phyloP scores from a whole-genome alignment of 495 filamentous ascomycete species.

The Aspergillus affinis region DNA sequence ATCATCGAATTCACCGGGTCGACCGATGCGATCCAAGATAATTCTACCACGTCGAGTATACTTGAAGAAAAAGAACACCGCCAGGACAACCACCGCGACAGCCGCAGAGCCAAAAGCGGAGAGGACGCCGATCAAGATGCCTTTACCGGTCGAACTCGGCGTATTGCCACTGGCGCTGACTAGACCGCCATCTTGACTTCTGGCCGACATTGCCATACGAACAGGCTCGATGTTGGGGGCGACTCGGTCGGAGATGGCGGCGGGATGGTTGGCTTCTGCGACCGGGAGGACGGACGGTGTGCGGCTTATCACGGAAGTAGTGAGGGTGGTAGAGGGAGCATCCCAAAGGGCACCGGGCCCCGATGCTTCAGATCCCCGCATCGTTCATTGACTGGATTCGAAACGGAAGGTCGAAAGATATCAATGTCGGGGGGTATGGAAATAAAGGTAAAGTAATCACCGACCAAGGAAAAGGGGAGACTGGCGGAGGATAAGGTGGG shows the following conservation, averaged over 20 bases:
- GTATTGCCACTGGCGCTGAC: conserved; percentile 40
- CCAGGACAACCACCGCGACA: conserved; percentile 76
- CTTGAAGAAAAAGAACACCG: conserved; percentile 89
- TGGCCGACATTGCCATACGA: conserved; percentile 29
- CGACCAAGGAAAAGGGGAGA: neutral
- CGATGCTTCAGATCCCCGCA: conserved; percentile 48
- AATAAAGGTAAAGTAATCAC: conserved; percentile 1
- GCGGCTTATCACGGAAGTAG: conserved; percentile 30
- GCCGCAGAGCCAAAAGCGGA: conserved; percentile 95
- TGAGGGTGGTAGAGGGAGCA: conserved; percentile 39
- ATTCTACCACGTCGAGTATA: conserved; percentile 89
- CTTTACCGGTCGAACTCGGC: conserved; percentile 62
- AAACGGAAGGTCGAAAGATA: conserved; percentile 4
- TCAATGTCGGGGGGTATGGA: neutral
- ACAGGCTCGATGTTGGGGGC: conserved; percentile 32
- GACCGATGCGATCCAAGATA: conserved; percentile 86
- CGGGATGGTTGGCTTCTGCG: conserved; percentile 18
- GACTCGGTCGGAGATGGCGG: conserved; percentile 15
- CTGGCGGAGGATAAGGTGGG: neutral
- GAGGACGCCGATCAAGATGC: conserved; percentile 90
- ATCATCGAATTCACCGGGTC: conserved; percentile 96
- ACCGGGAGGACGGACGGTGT: conserved; percentile 36
- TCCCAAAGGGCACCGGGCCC: conserved; percentile 39
- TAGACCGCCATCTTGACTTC: conserved; percentile 21
- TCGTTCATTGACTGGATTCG: conserved; percentile 42